A percentile compares a stretch with the other conserved stretches of the same genome.
These are phyloP conservation scores for Euphorbia lathyris DNA, from an alignment of 345 rosid genomes.

Conservation along the genomic window DNA sequence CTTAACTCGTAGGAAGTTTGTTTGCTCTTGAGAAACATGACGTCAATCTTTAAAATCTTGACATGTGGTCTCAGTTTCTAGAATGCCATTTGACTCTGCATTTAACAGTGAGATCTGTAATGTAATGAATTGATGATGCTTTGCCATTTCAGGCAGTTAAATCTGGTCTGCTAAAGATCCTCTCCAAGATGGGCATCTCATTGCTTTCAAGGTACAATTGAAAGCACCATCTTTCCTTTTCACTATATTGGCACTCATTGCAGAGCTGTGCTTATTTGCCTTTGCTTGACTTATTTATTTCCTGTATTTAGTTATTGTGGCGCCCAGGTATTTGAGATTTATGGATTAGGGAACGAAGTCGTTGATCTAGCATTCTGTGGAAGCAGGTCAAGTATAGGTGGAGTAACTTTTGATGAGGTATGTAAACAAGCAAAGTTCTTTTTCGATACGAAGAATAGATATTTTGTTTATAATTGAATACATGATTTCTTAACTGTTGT, in stretches of 20 bases:
- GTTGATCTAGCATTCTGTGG: conserved; percentile 86
- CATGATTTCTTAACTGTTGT: neutral
- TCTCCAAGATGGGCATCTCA: conserved; percentile 99
- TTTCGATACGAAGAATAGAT: neutral
- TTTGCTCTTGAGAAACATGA: neutral
- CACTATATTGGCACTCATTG: neutral
- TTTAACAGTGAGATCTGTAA: neutral
- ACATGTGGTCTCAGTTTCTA: neutral
- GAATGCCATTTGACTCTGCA: neutral
- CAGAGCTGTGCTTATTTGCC: neutral
- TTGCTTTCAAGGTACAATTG: conserved; percentile 80
- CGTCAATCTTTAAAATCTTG: neutral
- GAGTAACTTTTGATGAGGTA: conserved; percentile 93
- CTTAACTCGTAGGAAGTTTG: neutral
- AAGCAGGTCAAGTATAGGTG: conserved; percentile 81
- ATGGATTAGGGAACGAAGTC: conserved; percentile 84
- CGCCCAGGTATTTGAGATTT: conserved; percentile 97
- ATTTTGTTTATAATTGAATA: neutral
- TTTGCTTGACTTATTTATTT: conserved; percentile 29
- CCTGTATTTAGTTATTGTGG: conserved; percentile 78
- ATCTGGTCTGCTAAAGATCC: conserved; percentile 90
- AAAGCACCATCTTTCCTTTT: conserved; percentile 9
- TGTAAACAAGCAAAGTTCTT: conserved; percentile 7
- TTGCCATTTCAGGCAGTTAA: conserved; percentile 69
- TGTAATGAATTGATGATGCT: conserved; percentile 22